A percentile compares a stretch with the other conserved stretches of the same genome.
Evolutionary conservation across 352 stramenopile genomes (phyloP).

Genomic region (Phytophthora hybrid): DNA sequence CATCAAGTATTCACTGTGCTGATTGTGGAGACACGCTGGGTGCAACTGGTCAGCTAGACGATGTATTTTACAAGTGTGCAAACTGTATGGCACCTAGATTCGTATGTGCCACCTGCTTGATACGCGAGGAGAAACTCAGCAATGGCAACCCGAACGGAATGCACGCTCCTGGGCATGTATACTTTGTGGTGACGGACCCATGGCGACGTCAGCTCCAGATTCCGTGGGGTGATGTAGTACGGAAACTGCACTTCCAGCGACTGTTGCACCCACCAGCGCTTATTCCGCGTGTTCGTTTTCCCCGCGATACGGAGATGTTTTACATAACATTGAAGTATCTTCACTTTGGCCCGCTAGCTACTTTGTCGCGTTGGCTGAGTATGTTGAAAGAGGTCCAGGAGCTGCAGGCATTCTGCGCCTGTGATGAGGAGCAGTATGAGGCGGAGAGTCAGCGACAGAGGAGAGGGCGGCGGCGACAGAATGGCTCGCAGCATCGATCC

Average conservation of each 20-base stretch:
- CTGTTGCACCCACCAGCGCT: conserved; percentile 64
- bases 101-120: conserved; percentile 59
- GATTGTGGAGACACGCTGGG: conserved; percentile 43
- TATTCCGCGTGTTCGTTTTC: conserved; percentile 62
- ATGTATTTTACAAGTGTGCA: conserved; percentile 68
- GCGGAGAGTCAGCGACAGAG: conserved; percentile 43
- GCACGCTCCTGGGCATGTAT: conserved; percentile 72
- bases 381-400: conserved; percentile 71
- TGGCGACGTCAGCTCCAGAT: conserved; percentile 55
- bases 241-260: conserved; percentile 46
- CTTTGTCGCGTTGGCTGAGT: conserved; percentile 59
- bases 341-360: conserved; percentile 69
- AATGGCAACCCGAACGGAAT: conserved; percentile 56
- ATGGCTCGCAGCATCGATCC: conserved; percentile 26
- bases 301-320: conserved; percentile 64
- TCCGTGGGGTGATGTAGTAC: conserved; percentile 12
- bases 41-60: conserved; percentile 25
- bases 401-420: conserved; percentile 68
- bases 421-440: conserved; percentile 62
- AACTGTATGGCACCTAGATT: conserved; percentile 65
- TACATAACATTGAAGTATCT: conserved; percentile 74
- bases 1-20: conserved; percentile 26
- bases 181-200: conserved; percentile 59
- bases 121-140: conserved; percentile 54
- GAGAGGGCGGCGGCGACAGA: conserved; percentile 12